Conservation (phyloP, 192 early-diverging fungal genomes). For the Coemansia sp. region DNA sequence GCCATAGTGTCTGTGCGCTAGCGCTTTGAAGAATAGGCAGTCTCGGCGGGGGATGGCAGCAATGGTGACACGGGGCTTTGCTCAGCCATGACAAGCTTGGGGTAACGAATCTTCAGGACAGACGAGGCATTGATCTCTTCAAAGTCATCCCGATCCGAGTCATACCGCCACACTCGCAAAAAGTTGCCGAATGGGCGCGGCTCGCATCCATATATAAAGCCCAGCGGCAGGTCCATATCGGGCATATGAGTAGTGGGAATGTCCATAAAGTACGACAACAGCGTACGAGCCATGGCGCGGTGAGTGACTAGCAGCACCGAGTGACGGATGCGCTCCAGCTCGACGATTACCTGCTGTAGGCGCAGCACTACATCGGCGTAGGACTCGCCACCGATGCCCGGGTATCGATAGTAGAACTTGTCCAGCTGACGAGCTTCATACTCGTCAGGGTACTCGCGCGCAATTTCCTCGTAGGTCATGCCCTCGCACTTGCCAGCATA, state of each 20-base stretch:
- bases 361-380: conserved; percentile 94
- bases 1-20: not conserved
- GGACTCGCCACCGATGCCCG: conserved; percentile 93
- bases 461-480: conserved; percentile 80
- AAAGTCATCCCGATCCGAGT: conserved; percentile 31
- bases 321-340: conserved; percentile 90
- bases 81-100: conserved; percentile 22
- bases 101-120: conserved; percentile 44
- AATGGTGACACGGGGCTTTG: conserved; percentile 13
- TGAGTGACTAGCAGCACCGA: conserved; percentile 89
- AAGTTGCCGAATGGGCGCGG: conserved; percentile 83
- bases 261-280: conserved; percentile 89
- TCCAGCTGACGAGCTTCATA: conserved; percentile 74
- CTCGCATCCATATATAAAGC: conserved; percentile 75
- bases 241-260: conserved; percentile 80
- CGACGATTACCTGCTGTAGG: conserved; percentile 89
- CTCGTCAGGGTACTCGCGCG: conserved; percentile 76
- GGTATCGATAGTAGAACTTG: conserved; percentile 94
- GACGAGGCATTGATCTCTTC: conserved; percentile 41
- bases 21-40: conserved; percentile 22
- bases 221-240: conserved; percentile 75
- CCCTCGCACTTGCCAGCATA: conserved; percentile 84
- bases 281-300: conserved; percentile 85
- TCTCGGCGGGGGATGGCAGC: conserved; percentile 53
- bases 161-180: conserved; percentile 46